Evolutionary conservation across 75 land plant genomes (phyloP).

Genomic region (Picea glauca): DNA sequence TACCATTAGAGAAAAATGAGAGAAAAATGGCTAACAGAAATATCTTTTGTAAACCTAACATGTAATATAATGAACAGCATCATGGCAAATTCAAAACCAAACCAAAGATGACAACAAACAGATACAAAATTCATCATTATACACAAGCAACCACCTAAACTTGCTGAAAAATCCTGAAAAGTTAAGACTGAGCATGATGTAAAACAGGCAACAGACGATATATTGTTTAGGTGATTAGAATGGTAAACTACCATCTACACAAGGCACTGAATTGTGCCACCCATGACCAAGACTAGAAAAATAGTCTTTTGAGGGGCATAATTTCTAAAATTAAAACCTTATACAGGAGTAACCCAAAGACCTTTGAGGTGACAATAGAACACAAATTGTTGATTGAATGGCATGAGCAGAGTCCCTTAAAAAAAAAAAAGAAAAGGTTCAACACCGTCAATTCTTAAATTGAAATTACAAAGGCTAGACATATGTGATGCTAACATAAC

Average conservation of each 20-base stretch:
- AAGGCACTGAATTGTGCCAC: neutral
- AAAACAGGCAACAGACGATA: neutral
- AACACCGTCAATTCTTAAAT: neutral
- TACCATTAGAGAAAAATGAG: neutral
- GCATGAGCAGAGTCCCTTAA: neutral
- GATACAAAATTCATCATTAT: neutral
- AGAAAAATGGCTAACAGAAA: neutral
- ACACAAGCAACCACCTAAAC: neutral
- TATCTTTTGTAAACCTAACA: neutral
- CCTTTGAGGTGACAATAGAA: neutral
- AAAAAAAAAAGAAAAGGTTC: neutral
- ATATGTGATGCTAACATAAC: too few relatives aligned
- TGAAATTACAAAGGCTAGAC: neutral
- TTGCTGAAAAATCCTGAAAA: neutral
- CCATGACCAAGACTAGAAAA: neutral
- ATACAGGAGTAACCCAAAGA: neutral
- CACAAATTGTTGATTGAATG: neutral
- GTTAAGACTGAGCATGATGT: neutral
- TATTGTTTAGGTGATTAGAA: neutral
- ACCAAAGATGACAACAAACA: neutral
- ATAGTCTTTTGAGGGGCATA: neutral
- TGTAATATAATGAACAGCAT: neutral
- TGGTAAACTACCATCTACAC: neutral
- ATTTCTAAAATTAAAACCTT: neutral
- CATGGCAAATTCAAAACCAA: neutral